phyloP scores from a whole-genome alignment of 78 protist species.

The Dictyostelium citrinum region DNA sequence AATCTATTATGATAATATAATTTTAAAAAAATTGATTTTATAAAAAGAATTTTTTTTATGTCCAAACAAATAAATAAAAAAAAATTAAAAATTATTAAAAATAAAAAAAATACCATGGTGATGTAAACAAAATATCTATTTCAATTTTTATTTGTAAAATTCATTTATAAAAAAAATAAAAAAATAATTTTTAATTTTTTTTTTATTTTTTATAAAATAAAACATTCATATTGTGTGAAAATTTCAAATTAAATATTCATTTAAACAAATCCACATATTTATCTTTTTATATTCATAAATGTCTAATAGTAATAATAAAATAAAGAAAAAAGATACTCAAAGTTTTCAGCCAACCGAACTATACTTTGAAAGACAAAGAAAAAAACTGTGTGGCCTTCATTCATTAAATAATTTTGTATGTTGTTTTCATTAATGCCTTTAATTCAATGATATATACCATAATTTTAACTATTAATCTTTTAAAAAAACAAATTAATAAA shows the following conservation, averaged over 20 bases:
- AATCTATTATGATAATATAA: too few species aligned
- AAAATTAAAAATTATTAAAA: too few species aligned
- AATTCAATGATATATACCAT: too few species aligned
- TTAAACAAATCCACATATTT: neutral
- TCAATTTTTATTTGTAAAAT: too few species aligned
- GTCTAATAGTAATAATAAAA: neutral
- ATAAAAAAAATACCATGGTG: too few species aligned
- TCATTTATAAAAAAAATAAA: neutral
- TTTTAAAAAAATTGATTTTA: too few species aligned
- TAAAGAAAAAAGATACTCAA: neutral
- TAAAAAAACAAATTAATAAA: neutral
- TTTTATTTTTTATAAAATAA: neutral
- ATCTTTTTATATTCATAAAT: neutral
- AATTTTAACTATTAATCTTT: too few species aligned
- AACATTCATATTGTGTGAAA: neutral
- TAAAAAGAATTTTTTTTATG: too few species aligned
- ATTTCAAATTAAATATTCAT: neutral
- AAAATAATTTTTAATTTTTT: neutral
- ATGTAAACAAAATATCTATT: neutral
- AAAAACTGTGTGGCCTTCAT: slow-evolving; percentile 55
- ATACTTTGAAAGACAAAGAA: slow-evolving; percentile 52
- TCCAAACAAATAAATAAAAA: too few species aligned
- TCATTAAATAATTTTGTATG: slow-evolving; percentile 57
- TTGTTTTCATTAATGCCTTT: neutral
- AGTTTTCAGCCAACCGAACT: neutral